A percentile compares a stretch with the other conserved stretches of the same genome.
These are phyloP conservation scores for Phaeosphaeria sp. DNA, from an alignment of 2,329 filamentous ascomycete genomes.

Conservation along the genomic window DNA sequence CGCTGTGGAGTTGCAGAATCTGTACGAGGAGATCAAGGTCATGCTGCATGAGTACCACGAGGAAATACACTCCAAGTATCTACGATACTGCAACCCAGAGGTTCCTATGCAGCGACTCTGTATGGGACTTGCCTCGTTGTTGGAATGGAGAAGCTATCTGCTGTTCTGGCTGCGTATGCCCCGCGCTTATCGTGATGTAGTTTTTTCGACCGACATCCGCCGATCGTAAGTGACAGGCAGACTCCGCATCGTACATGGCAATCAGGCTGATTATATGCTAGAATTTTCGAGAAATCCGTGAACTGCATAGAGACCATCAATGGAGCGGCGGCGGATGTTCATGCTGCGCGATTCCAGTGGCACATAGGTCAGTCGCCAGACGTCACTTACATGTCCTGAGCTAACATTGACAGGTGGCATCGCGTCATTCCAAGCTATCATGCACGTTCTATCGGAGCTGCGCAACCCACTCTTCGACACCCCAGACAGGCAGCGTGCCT, in stretches of 20 bases:
- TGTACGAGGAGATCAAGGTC: slow-evolving; percentile 46
- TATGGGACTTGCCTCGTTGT: slow-evolving; percentile 38
- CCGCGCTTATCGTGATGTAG: slow-evolving; percentile 43
- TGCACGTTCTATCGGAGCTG: slow-evolving; percentile 49
- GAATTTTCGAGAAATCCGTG: slow-evolving; percentile 49
- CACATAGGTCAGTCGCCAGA: slow-evolving; percentile 36
- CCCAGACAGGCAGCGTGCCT: slow-evolving; percentile 44
- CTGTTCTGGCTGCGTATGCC: slow-evolving; percentile 50
- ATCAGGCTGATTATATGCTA: slow-evolving; percentile 13
- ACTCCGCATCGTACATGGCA: not conserved
- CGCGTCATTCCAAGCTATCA: slow-evolving; percentile 46
- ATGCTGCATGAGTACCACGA: slow-evolving; percentile 46
- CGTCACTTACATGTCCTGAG: slow-evolving; percentile 12
- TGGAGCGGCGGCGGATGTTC: slow-evolving; percentile 41
- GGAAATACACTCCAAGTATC: slow-evolving; percentile 40
- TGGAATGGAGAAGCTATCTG: slow-evolving; percentile 48
- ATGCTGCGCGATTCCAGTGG: slow-evolving; percentile 48
- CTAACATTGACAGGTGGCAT: slow-evolving; percentile 28
- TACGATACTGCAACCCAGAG: slow-evolving; percentile 39
- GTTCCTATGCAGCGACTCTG: slow-evolving; percentile 41
- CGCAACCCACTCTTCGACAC: slow-evolving; percentile 45
- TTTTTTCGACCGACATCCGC: slow-evolving; percentile 45
- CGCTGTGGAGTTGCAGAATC: slow-evolving; percentile 39
- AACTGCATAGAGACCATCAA: slow-evolving; percentile 48
- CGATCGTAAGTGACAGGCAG: slow-evolving; percentile 36